phyloP scores from a whole-genome alignment of 1,284 basidiomycete species.

The Irpex sp. region DNA sequence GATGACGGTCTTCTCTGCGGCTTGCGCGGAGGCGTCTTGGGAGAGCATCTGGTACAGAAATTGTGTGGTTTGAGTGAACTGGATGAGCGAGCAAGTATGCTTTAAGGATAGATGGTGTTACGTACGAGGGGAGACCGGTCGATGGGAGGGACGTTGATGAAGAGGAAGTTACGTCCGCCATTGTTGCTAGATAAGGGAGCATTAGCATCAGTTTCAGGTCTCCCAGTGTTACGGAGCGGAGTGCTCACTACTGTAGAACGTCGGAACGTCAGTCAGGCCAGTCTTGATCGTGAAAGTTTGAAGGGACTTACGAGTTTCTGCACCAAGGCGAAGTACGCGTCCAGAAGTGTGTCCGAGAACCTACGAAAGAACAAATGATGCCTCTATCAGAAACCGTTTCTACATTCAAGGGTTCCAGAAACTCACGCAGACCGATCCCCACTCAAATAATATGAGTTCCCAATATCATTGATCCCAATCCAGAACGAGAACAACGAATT shows the following conservation, averaged over 20 bases:
- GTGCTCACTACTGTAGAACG: constrained; percentile 3
- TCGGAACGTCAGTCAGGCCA: background rate
- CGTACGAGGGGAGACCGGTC: constrained; percentile 49
- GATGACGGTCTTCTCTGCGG: constrained; percentile 45
- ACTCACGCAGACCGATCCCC: constrained; percentile 48
- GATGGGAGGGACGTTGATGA: constrained; percentile 55
- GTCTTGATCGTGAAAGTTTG: too few species aligned
- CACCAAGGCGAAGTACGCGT: constrained; percentile 51
- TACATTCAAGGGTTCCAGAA: background rate
- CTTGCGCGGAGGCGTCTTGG: constrained; percentile 37
- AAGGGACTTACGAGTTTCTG: constrained; percentile 44
- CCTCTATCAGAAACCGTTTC: too few species aligned
- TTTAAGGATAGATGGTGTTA: background rate
- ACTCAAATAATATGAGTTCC: constrained; percentile 43
- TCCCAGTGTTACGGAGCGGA: constrained; percentile 11
- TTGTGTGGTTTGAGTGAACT: too few species aligned
- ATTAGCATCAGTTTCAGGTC: background rate
- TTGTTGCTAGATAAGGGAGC: constrained; percentile 25
- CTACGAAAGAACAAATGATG: constrained; percentile 23
- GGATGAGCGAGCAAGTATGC: too few species aligned
- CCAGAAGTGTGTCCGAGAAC: constrained; percentile 46
- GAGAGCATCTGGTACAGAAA: constrained; percentile 37
- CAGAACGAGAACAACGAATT: constrained; percentile 56
- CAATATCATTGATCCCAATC: constrained; percentile 64
- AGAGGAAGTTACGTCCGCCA: constrained; percentile 59